Evolutionary conservation across 2,329 filamentous ascomycete genomes (phyloP).

Genomic region (Colletotrichum eremochloae): DNA sequence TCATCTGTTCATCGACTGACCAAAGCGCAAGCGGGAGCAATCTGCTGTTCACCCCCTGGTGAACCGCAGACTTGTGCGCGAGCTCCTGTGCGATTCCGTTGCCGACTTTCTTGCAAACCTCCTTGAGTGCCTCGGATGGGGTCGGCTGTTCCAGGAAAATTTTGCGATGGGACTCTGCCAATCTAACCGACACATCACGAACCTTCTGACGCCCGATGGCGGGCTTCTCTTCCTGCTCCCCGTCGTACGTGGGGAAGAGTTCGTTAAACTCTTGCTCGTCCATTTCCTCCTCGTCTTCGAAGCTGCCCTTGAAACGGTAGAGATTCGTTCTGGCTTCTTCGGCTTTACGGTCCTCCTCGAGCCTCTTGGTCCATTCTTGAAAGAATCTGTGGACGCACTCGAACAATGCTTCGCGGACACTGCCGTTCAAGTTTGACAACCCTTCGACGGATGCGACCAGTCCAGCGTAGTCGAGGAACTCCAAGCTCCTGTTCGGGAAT

Average conservation of each 20-base stretch:
- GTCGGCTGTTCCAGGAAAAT: conserved; percentile 63
- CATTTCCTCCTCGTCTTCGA: conserved; percentile 81
- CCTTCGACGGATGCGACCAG: conserved; percentile 63
- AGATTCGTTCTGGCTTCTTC: conserved; percentile 80
- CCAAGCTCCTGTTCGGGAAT: conserved; percentile 54
- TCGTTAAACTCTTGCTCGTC: conserved; percentile 81
- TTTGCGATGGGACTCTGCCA: conserved; percentile 71
- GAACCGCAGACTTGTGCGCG: conserved; percentile 44
- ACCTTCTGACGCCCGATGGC: conserved; percentile 55
- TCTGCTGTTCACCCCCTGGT: conserved; percentile 59
- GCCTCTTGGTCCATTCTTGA: conserved; percentile 81
- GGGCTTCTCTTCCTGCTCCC: conserved; percentile 57
- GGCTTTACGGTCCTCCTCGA: conserved; percentile 81
- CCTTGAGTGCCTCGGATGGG: conserved; percentile 57
- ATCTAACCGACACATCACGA: conserved; percentile 69
- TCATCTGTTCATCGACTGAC: conserved; percentile 72
- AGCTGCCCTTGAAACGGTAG: conserved; percentile 85
- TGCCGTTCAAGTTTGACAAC: conserved; percentile 53
- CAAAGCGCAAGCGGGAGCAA: conserved; percentile 78
- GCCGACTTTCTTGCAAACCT: conserved; percentile 60
- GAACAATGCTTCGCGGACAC: conserved; percentile 69
- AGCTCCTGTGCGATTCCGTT: conserved; percentile 52
- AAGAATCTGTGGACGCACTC: conserved; percentile 81
- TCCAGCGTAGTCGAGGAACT: conserved; percentile 65
- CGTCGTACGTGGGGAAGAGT: conserved; percentile 84